Base-by-base conservation (phyloP, 768 basidiomycete species). In the Russula ochroleuca region DNA sequence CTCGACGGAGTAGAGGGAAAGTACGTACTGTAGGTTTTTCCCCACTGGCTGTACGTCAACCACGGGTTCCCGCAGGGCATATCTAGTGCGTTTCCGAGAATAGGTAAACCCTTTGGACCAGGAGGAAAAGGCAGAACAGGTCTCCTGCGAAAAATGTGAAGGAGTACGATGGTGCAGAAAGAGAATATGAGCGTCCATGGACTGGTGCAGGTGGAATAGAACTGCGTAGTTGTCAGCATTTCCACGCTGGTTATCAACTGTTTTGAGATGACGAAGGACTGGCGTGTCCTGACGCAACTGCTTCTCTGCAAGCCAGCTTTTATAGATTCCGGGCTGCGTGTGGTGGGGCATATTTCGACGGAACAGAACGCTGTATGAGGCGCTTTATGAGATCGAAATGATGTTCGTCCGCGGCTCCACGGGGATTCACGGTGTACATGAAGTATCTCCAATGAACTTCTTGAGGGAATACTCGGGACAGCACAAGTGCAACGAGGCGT, bases 21-120 rank as follows among this genome's bases (percentile, higher is more conserved):
- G 15, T n/a, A 57, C 61, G 38, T 48, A 69, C 71, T 61, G 37
- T 69, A 69, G 21, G 51, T 52, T 57, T 68, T 59, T 5, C 65
- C 64, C 71, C 71, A 72, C 33, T 69, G 38, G 28, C 40, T 37
- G 52, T 67, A 68, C 10, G 66, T 69, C 47, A 64, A 28, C 66
- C 69, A 71, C 50, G 65, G 59, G 21, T 68, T 57, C 14, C 33
- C 53, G 31, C 41, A 66, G 1, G 71, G 71, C 47, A 71, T 61
- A 40, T 72, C 66, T 28, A 67, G 38, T 5, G 62, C 51, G 61
- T 71, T 71, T 33, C 71, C 71, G 8, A 72, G 15, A 48, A 72
- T 49, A 1, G 67, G 68, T 15, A 69, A 47, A 33, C 68, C 68
- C 31, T 54, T 62, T 9, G 71, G 71, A 19, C 71, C 71, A 45